A percentile compares a stretch with the other conserved stretches of the same genome.
Evolutionary conservation across 2,329 filamentous ascomycete genomes (phyloP).

Genomic region (Ceratocystis cubensis): DNA sequence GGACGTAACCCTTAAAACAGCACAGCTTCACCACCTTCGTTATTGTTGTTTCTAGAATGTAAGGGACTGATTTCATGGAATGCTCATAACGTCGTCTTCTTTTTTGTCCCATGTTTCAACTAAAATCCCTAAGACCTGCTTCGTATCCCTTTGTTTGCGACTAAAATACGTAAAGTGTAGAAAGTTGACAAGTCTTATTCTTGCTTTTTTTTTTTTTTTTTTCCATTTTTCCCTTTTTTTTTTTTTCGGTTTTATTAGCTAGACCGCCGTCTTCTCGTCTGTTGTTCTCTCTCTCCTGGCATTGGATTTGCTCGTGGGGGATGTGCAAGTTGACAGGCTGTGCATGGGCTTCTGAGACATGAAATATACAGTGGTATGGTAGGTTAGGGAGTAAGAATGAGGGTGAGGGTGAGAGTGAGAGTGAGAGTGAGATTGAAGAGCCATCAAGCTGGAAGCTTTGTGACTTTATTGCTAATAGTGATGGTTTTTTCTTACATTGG

Average conservation of each 20-base stretch:
- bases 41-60: background rate
- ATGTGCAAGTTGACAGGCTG: background rate
- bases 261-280: background rate
- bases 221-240: too few species aligned
- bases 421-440: too few species aligned
- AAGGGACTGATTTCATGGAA: background rate
- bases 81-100: background rate
- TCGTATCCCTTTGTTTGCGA: background rate
- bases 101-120: background rate
- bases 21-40: background rate
- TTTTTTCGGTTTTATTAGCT: too few species aligned
- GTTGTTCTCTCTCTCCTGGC: background rate
- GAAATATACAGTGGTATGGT: background rate
- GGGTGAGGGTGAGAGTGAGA: background rate
- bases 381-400: background rate
- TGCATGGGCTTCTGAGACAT: background rate
- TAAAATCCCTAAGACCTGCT: background rate
- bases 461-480: too few species aligned
- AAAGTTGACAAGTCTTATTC: too few species aligned
- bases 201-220: too few species aligned
- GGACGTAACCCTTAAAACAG: too few species aligned
- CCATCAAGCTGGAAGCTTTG: too few species aligned
- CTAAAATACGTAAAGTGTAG: too few species aligned
- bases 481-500: too few species aligned
- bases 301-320: background rate